These are phyloP conservation scores for Piper longum DNA, from an alignment of 164 flowering plant species.

Conservation along the genomic window DNA sequence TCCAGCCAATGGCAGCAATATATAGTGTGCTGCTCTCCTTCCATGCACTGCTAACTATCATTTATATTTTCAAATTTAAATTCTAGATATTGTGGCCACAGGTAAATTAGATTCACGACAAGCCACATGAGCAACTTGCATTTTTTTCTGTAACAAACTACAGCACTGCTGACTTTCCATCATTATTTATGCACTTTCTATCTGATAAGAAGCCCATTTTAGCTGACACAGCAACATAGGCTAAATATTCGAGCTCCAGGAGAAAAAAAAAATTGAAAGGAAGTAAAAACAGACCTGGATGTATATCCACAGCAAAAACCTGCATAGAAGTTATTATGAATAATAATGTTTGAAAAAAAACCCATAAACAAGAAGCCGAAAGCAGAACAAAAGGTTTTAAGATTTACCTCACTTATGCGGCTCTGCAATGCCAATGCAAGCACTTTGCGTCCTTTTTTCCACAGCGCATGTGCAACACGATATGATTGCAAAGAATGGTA, in stretches of 20 bases:
- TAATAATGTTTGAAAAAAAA: background rate
- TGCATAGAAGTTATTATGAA: slow-evolving; percentile 10
- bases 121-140: too few relatives aligned
- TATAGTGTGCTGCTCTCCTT: slow-evolving; percentile 53
- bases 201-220: background rate
- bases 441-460: slow-evolving; percentile 67
- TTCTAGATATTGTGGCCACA: too few relatives aligned
- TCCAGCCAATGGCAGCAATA: background rate
- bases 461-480: slow-evolving; percentile 67
- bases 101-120: too few relatives aligned
- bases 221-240: background rate
- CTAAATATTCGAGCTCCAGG: too few relatives aligned
- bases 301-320: slow-evolving; percentile 88
- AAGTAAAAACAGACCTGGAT: slow-evolving; percentile 44
- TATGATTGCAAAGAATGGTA: slow-evolving; percentile 72
- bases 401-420: slow-evolving; percentile 67
- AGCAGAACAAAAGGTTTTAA: background rate
- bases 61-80: too few relatives aligned
- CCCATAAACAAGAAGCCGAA: background rate
- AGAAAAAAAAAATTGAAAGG: background rate
- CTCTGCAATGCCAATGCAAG: slow-evolving; percentile 80
- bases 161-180: too few relatives aligned
- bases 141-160: too few relatives aligned
- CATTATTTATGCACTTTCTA: too few relatives aligned
- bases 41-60: slow-evolving; percentile 36